These are phyloP conservation scores for Datura wrightii DNA, from an alignment of 257 asterid genomes.

Conservation along the genomic window DNA sequence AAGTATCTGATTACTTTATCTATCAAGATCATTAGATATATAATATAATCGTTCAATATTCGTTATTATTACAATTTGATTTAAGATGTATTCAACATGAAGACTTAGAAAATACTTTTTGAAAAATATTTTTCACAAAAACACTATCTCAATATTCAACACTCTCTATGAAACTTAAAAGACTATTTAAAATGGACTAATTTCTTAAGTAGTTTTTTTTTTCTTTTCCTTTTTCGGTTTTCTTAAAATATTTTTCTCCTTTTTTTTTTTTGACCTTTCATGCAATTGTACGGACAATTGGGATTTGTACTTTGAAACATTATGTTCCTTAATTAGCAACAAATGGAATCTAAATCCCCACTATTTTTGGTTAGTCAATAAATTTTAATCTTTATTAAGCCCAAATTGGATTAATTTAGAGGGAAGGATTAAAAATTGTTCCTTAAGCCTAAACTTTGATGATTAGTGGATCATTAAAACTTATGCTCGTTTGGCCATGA, in stretches of 20 bases:
- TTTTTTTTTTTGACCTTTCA: not conserved
- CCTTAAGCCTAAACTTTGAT: not conserved
- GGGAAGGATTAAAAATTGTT: not conserved
- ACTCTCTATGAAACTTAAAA: not conserved
- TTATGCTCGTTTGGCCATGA: not conserved
- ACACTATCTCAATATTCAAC: too few relatives aligned
- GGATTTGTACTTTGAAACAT: not conserved
- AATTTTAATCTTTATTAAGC: not conserved
- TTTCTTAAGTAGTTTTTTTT: not conserved
- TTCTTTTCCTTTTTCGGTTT: not conserved
- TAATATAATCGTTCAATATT: not conserved
- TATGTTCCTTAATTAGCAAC: slow-evolving; percentile 2
- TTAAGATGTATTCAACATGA: too few relatives aligned
- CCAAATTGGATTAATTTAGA: slow-evolving; percentile 1
- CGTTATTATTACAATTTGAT: too few relatives aligned
- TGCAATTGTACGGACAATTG: not conserved
- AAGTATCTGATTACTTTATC: not conserved
- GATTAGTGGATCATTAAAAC: not conserved
- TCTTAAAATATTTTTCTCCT: not conserved
- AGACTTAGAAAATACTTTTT: not conserved
- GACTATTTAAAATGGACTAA: not conserved
- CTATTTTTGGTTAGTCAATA: not conserved
- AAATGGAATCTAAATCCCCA: slow-evolving; percentile 20
- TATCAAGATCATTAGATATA: too few relatives aligned
- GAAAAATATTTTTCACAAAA: too few relatives aligned